These are phyloP conservation scores for Ogataea degrootiae DNA, from an alignment of 805 yeast species.

Conservation along the genomic window DNA sequence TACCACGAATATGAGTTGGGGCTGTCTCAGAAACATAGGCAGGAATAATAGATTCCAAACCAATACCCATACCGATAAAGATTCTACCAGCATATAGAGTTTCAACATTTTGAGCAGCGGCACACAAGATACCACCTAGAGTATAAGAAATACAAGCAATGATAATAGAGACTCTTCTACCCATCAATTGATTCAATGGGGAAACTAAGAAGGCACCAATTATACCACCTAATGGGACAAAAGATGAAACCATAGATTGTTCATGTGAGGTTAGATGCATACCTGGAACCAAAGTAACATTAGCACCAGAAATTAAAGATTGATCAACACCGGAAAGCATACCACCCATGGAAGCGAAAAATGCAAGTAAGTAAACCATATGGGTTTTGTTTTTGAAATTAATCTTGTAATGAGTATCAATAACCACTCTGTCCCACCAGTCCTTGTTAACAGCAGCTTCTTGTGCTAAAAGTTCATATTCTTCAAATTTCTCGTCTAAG, in stretches of 20 bases:
- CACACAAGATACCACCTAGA: slow-evolving; percentile 55
- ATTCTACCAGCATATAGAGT: slow-evolving; percentile 60
- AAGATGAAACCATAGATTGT: slow-evolving; percentile 49
- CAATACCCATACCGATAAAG: slow-evolving; percentile 59
- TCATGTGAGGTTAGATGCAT: slow-evolving; percentile 38
- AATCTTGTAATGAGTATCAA: slow-evolving; percentile 32
- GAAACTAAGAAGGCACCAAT: slow-evolving; percentile 58
- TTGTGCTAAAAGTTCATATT: slow-evolving; percentile 30
- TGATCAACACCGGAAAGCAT: slow-evolving; percentile 64
- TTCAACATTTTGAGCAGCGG: slow-evolving; percentile 39
- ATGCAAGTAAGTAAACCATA: slow-evolving; percentile 47
- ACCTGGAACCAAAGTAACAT: slow-evolving; percentile 42
- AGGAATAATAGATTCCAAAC: slow-evolving; percentile 64
- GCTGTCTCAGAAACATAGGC: slow-evolving; percentile 58
- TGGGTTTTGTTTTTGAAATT: slow-evolving; percentile 41
- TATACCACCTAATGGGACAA: slow-evolving; percentile 69
- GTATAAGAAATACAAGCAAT: slow-evolving; percentile 58
- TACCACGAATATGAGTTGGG: slow-evolving; percentile 55
- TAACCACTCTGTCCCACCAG: slow-evolving; percentile 33
- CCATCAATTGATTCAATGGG: slow-evolving; percentile 50
- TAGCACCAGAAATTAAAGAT: slow-evolving; percentile 62
- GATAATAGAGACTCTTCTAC: slow-evolving; percentile 51
- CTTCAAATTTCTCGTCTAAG: slow-evolving; percentile 33
- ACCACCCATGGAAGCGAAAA: slow-evolving; percentile 61
- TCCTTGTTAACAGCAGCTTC: slow-evolving; percentile 29